Percentiles rank a stretch among this genome's conserved stretches.
These are phyloP conservation scores for Calvatia gigantea DNA, from an alignment of 768 basidiomycete genomes.

Conservation along the genomic window DNA sequence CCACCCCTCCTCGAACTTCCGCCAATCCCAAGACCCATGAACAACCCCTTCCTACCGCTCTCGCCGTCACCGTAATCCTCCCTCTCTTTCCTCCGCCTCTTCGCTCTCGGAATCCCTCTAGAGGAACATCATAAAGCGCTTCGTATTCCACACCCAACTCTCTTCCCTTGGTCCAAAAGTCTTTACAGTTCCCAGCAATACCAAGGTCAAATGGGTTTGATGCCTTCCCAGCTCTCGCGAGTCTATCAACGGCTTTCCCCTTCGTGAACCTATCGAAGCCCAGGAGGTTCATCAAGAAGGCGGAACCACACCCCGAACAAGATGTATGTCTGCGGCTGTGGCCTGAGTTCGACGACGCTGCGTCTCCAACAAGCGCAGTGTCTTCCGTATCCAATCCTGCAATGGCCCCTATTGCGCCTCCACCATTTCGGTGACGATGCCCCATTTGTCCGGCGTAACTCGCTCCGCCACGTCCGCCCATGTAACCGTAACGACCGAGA, in stretches of 20 bases:
- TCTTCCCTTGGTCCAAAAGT: slow-evolving; percentile 89
- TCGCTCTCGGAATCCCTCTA: slow-evolving; percentile 80
- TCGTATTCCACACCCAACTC: slow-evolving; percentile 92
- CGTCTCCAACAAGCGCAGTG: slow-evolving; percentile 32
- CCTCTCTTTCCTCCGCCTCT: slow-evolving; percentile 46
- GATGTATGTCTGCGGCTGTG: slow-evolving; percentile 33
- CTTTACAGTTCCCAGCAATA: slow-evolving; percentile 74
- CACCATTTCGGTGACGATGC: slow-evolving; percentile 51
- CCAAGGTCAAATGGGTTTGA: slow-evolving; percentile 94
- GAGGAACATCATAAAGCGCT: slow-evolving; percentile 81
- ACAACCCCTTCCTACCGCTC: slow-evolving; percentile 42
- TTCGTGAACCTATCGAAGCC: slow-evolving; percentile 94
- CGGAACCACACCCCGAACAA: slow-evolving; percentile 44
- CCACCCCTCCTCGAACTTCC: slow-evolving; percentile 46
- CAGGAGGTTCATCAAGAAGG: slow-evolving; percentile 85
- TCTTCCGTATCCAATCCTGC: slow-evolving; percentile 48
- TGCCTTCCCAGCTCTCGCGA: slow-evolving; percentile 70
- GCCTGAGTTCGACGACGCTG: slow-evolving; percentile 18
- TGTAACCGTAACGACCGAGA: slow-evolving; percentile 91
- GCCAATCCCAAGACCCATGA: slow-evolving; percentile 53
- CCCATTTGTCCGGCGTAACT: slow-evolving; percentile 74
- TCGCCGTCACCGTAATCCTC: slow-evolving; percentile 62
- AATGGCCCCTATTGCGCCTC: slow-evolving; percentile 21
- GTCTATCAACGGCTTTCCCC: slow-evolving; percentile 84
- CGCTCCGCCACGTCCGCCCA: slow-evolving; percentile 84